Percentiles rank a stretch among this genome's conserved stretches.
These are phyloP conservation scores for Aureobasidium namibiae DNA, from an alignment of 2,329 filamentous ascomycete genomes.

Conservation along the genomic window DNA sequence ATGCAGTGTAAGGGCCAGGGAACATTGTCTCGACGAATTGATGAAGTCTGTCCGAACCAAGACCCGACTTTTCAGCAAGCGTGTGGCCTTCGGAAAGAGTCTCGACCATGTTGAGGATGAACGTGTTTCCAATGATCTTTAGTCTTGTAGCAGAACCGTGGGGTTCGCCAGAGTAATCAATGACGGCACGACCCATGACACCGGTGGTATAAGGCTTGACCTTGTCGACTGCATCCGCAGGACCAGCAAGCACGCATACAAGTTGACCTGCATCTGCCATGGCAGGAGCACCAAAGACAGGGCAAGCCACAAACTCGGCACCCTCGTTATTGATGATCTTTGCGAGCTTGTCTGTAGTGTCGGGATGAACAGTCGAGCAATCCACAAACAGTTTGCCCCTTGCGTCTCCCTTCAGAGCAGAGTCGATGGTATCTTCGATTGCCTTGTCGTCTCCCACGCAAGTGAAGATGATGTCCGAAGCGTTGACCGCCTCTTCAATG, in stretches of 20 bases:
- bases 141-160: conserved; percentile 61
- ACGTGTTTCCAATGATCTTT: conserved; percentile 81
- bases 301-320: conserved; percentile 66
- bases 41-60: conserved; percentile 63
- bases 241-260: conserved; percentile 65
- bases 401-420: conserved; percentile 45
- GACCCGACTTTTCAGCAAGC: conserved; percentile 69
- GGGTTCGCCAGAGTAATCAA: conserved; percentile 63
- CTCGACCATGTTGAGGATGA: conserved; percentile 75
- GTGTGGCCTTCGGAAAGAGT: conserved; percentile 70
- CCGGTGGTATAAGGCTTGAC: conserved; percentile 64
- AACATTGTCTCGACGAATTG: conserved; percentile 66
- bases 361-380: conserved; percentile 80
- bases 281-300: conserved; percentile 64
- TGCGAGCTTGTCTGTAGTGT: conserved; percentile 62
- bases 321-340: conserved; percentile 50
- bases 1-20: conserved; percentile 65
- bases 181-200: conserved; percentile 60
- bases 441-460: conserved; percentile 73
- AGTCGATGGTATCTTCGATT: conserved; percentile 53
- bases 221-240: conserved; percentile 50
- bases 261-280: conserved; percentile 64
- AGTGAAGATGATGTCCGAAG: conserved; percentile 71
- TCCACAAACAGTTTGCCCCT: conserved; percentile 74
- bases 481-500: conserved; percentile 57